phyloP scores from a whole-genome alignment of 345 rosid species.

The rapeseed (Brassica napus) region DNA sequence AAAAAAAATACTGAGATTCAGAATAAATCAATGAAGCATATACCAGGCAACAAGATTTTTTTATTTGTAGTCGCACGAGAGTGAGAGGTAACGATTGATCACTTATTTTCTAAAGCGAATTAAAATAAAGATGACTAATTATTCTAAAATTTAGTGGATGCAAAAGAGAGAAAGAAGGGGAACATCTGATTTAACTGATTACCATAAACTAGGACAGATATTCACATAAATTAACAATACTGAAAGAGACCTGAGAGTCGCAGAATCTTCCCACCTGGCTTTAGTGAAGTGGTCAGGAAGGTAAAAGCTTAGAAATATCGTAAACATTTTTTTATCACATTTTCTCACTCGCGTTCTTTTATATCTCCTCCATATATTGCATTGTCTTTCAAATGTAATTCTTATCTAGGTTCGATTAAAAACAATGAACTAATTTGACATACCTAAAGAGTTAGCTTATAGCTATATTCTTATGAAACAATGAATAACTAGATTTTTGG shows the following conservation, averaged over 20 bases:
- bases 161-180: slow-evolving; percentile 31
- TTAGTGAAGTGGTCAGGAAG: slow-evolving; percentile 40
- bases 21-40: slow-evolving; percentile 27
- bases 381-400: not conserved
- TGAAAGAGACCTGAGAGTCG: slow-evolving; percentile 32
- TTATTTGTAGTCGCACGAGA: slow-evolving; percentile 24
- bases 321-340: not conserved
- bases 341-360: not conserved
- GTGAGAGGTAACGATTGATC: slow-evolving; percentile 15
- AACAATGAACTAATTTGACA: not conserved
- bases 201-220: slow-evolving; percentile 32
- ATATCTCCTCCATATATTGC: not conserved
- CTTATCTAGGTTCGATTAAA: not conserved
- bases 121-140: slow-evolving; percentile 13
- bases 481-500: not conserved
- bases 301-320: slow-evolving; percentile 18
- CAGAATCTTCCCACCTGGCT: slow-evolving; percentile 38
- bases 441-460: not conserved
- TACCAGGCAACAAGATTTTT: slow-evolving; percentile 29
- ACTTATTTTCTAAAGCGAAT: slow-evolving; percentile 9
- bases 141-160: slow-evolving; percentile 40
- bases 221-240: slow-evolving; percentile 21
- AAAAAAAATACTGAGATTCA: slow-evolving; percentile 29
- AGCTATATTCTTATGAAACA: not conserved
- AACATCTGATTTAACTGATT: slow-evolving; percentile 26